These are phyloP conservation scores for Bondarzewia mesenterica DNA, from an alignment of 1,284 basidiomycete genomes.

Conservation along the genomic window DNA sequence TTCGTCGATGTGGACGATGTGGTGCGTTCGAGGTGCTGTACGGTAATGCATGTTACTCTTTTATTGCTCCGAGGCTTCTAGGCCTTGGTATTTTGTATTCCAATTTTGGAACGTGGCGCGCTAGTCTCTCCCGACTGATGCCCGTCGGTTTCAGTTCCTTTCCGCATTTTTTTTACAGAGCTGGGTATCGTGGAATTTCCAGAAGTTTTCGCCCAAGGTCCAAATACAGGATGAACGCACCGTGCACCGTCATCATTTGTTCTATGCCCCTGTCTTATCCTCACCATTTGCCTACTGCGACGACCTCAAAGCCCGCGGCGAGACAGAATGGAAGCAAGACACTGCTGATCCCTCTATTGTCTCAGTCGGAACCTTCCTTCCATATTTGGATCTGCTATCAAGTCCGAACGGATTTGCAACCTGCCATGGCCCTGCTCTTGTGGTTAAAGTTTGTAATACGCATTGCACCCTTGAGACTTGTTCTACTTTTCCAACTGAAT, in stretches of 20 bases:
- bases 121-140: too few species aligned
- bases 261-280: neutral
- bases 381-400: conserved; percentile 8
- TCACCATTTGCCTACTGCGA: too few species aligned
- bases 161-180: too few species aligned
- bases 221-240: too few species aligned
- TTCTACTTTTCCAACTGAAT: conserved; percentile 1
- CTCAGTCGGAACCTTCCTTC: conserved; percentile 8
- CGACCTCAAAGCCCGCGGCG: neutral
- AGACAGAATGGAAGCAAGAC: too few species aligned
- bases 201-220: too few species aligned
- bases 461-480: conserved; percentile 6
- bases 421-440: conserved; percentile 1
- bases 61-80: too few species aligned
- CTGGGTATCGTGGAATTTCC: too few species aligned
- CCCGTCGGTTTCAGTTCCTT: too few species aligned
- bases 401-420: neutral
- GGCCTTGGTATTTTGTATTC: too few species aligned
- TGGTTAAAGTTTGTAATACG: conserved; percentile 5
- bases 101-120: too few species aligned
- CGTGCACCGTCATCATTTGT: neutral
- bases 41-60: neutral
- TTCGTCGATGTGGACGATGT: neutral
- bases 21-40: neutral
- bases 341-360: conserved; percentile 9